phyloP scores from a whole-genome alignment of 192 early-diverging fungal genomes.

The Chytriomyces confervae region DNA sequence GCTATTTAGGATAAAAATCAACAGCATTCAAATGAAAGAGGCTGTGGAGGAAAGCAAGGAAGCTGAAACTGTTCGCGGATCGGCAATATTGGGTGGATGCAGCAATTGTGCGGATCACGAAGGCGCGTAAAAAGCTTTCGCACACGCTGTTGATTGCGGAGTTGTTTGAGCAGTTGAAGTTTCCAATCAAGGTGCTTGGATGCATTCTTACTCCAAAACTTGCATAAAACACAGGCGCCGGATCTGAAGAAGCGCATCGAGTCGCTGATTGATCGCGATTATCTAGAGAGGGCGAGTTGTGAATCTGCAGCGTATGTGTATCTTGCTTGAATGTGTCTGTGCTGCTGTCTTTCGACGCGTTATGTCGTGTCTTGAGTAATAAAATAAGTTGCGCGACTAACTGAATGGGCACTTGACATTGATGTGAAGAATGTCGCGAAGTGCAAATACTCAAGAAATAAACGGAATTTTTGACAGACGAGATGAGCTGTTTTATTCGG shows the following conservation, averaged over 20 bases:
- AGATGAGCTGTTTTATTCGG: no score
- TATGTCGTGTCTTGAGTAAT: neutral
- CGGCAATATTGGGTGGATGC: constrained; percentile 87
- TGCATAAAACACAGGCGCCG: neutral
- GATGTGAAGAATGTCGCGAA: no score
- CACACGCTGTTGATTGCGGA: constrained; percentile 84
- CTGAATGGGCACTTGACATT: no score
- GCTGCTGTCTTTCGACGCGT: neutral
- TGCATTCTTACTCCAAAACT: constrained; percentile 35
- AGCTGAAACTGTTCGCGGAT: constrained; percentile 82
- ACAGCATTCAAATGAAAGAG: constrained; percentile 60
- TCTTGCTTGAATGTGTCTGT: constrained; percentile 44
- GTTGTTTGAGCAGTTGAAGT: constrained; percentile 75
- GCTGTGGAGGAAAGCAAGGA: constrained; percentile 78
- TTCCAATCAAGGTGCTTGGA: constrained; percentile 68
- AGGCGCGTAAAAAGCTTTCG: constrained; percentile 80
- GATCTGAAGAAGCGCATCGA: constrained; percentile 91
- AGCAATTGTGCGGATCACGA: constrained; percentile 67
- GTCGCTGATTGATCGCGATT: constrained; percentile 95
- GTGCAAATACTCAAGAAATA: no score
- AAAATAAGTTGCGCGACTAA: no score
- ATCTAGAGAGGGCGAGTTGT: constrained; percentile 77
- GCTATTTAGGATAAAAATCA: constrained; percentile 53
- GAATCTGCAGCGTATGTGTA: constrained; percentile 28
- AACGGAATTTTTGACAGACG: no score